Percentiles rank a stretch among this genome's conserved stretches.
Conservation (phyloP, 768 basidiomycete genomes). For the Lactarius trivialis region DNA sequence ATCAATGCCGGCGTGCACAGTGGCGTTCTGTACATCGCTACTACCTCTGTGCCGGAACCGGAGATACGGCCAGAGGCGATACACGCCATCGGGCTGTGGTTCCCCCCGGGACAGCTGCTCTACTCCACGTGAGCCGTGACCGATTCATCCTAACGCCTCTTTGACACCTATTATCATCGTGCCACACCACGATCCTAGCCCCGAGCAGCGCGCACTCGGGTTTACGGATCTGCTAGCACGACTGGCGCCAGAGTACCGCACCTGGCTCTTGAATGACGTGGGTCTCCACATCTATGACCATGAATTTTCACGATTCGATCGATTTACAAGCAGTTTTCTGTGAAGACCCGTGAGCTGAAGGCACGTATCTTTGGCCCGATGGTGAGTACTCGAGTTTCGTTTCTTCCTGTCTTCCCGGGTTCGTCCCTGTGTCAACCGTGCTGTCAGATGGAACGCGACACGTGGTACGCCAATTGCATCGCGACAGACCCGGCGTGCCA, state of each 20-base stretch:
- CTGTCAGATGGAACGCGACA: constrained; percentile 1
- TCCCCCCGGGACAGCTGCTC: background rate
- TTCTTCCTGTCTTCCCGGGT: background rate
- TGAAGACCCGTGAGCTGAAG: constrained; percentile 5
- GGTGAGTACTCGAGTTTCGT: background rate
- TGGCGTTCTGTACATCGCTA: constrained; percentile 1
- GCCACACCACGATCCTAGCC: background rate
- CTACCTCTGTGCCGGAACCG: background rate
- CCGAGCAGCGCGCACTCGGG: constrained; percentile 2
- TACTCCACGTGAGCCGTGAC: background rate
- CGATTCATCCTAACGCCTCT: background rate
- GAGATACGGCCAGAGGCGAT: constrained; percentile 1
- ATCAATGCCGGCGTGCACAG: constrained; percentile 3
- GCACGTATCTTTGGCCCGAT: background rate
- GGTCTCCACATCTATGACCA: background rate
- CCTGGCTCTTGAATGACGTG: constrained; percentile 7
- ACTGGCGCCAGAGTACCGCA: background rate
- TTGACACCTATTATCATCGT: background rate
- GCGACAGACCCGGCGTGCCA: constrained; percentile 2
- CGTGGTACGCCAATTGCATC: constrained; percentile 4
- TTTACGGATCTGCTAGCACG: background rate
- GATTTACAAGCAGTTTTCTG: background rate
- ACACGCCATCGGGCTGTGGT: constrained; percentile 4
- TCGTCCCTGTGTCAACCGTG: background rate
- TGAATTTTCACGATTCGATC: background rate